Percentiles rank a stretch among this genome's conserved stretches.
Evolutionary conservation across 2,329 filamentous ascomycete genomes (phyloP).

Genomic region (Paraphoma chrysanthemicola): DNA sequence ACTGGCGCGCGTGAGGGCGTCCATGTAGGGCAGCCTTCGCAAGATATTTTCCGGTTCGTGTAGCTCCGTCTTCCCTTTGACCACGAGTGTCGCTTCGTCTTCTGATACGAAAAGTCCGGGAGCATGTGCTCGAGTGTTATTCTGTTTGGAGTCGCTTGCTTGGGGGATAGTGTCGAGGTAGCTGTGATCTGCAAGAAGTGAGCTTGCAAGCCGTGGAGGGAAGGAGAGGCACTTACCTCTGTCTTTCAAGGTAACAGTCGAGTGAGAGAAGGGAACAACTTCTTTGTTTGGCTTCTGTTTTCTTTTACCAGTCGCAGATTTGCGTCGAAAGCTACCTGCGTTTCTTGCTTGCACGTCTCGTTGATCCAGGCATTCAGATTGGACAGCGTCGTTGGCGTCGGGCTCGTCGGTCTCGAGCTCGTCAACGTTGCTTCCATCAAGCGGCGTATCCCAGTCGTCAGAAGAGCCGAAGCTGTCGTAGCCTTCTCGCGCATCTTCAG

Average conservation of each 20-base stretch:
- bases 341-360: neutral
- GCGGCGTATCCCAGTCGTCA: neutral
- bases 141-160: neutral
- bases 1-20: constrained; percentile 23
- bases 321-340: no score
- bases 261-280: neutral
- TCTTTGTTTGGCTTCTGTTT: neutral
- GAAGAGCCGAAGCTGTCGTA: neutral
- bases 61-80: neutral
- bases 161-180: neutral
- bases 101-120: constrained; percentile 16
- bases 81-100: neutral
- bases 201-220: neutral
- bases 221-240: neutral
- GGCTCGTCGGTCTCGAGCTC: neutral
- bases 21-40: constrained; percentile 6
- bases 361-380: neutral
- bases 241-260: neutral
- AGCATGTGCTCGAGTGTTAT: neutral
- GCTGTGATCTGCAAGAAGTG: neutral
- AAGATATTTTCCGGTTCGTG: neutral
- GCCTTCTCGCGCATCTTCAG: neutral
- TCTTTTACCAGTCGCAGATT: neutral
- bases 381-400: neutral
- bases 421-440: neutral